Conservation (phyloP, 495 filamentous ascomycete genomes). For the Tetracladium setigerum region DNA sequence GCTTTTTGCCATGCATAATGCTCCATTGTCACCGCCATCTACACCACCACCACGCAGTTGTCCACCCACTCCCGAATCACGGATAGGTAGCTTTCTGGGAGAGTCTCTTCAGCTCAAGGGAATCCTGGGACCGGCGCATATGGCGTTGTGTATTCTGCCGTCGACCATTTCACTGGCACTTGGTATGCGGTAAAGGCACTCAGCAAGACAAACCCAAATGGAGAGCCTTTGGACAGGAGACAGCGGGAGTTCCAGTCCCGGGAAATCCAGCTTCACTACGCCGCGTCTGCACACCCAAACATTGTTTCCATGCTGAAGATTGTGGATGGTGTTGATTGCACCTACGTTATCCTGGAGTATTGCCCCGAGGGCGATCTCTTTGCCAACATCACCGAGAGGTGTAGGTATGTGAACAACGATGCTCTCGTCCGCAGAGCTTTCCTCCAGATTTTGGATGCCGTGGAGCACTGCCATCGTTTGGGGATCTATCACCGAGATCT, state of each 20-base stretch:
- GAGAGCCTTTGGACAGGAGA: conserved; percentile 73
- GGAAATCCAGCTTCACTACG: conserved; percentile 87
- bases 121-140: conserved; percentile 90
- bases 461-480: conserved; percentile 85
- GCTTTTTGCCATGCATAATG: conserved; percentile 11
- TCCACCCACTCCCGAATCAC: conserved; percentile 20
- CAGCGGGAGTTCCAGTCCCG: conserved; percentile 86
- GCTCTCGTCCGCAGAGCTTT: conserved; percentile 78
- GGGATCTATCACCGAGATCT: conserved; percentile 97
- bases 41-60: conserved; percentile 15
- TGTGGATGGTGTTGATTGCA: conserved; percentile 86
- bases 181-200: conserved; percentile 95
- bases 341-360: conserved; percentile 94
- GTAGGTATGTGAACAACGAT: conserved; percentile 91
- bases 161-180: conserved; percentile 75
- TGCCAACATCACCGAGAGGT: conserved; percentile 90
- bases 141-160: conserved; percentile 47
- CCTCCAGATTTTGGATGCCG: conserved; percentile 95
- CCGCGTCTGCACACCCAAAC: conserved; percentile 81
- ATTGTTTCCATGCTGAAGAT: conserved; percentile 94
- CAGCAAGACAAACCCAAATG: conserved; percentile 66
- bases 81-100: conserved; percentile 20
- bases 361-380: conserved; percentile 97
- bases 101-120: conserved; percentile 16
- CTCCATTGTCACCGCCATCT: conserved; percentile 10